Conservation (phyloP, 2,329 filamentous ascomycete genomes). For the Colletotrichum karsti region DNA sequence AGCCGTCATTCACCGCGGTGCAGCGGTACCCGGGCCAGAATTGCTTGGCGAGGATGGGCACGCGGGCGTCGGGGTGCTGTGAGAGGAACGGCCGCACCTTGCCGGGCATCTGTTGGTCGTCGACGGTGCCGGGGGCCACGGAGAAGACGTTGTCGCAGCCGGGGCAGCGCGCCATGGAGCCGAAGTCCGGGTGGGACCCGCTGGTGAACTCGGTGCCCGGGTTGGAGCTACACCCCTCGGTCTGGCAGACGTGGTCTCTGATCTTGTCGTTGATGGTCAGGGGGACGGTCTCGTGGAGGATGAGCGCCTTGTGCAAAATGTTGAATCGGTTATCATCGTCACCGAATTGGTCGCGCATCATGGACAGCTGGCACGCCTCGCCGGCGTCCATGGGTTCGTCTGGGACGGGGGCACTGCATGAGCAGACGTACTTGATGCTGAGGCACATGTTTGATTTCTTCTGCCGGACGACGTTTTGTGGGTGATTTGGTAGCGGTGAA, state of each 20-base stretch:
- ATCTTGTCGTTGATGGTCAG: background rate
- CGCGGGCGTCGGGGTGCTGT: slow-evolving; percentile 23
- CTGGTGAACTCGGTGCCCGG: background rate
- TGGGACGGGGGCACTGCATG: background rate
- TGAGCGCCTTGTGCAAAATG: background rate
- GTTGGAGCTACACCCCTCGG: background rate
- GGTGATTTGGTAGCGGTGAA: background rate
- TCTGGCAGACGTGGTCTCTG: background rate
- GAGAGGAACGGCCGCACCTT: background rate
- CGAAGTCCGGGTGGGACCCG: background rate
- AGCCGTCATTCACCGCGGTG: background rate
- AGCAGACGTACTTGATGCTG: slow-evolving; percentile 1
- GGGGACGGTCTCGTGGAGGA: background rate
- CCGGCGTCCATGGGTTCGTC: background rate
- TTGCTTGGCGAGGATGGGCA: slow-evolving; percentile 25
- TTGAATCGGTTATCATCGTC: background rate
- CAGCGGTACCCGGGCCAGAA: slow-evolving; percentile 6
- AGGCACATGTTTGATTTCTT: background rate
- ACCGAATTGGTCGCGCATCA: background rate
- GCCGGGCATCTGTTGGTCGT: background rate
- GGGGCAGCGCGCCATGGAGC: background rate
- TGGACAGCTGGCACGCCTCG: background rate
- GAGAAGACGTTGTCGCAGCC: slow-evolving; percentile 10
- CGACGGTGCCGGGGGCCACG: background rate
- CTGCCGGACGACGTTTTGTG: too few species aligned